A percentile compares a stretch with the other conserved stretches of the same genome.
Evolutionary conservation across 345 rosid genomes (phyloP).

Genomic region (Cardamine resedifolia): DNA sequence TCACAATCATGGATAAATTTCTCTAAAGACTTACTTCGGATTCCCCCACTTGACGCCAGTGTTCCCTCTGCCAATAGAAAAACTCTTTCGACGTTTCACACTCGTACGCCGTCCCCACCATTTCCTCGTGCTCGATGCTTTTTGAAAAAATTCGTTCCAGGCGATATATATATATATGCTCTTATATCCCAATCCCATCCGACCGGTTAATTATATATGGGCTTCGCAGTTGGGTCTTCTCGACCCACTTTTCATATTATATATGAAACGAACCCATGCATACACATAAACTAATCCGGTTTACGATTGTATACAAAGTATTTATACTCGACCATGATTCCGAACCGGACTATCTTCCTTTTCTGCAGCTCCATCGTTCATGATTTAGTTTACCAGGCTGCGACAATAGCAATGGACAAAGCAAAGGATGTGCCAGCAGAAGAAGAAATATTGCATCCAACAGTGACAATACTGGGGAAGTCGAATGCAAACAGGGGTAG

Average conservation of each 20-base stretch:
- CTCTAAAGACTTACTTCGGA: background rate
- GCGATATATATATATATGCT: too few species aligned
- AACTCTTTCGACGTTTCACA: background rate
- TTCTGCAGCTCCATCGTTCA: slow-evolving; percentile 96
- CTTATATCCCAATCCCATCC: too few species aligned
- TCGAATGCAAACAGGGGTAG: slow-evolving; percentile 52
- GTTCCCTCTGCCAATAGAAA: background rate
- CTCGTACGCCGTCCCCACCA: background rate
- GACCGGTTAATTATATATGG: too few species aligned
- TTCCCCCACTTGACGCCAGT: background rate
- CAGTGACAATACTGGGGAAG: slow-evolving; percentile 71
- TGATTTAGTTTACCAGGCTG: slow-evolving; percentile 82
- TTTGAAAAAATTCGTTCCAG: too few species aligned
- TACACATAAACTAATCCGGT: too few species aligned
- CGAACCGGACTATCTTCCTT: too few species aligned
- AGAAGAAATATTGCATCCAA: slow-evolving; percentile 62
- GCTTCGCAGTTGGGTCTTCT: too few species aligned
- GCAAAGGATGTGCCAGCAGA: slow-evolving; percentile 51
- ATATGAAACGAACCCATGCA: too few species aligned
- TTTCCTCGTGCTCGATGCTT: too few species aligned
- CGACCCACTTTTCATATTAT: too few species aligned
- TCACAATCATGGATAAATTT: background rate
- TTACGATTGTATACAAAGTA: too few species aligned
- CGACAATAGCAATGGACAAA: slow-evolving; percentile 72
- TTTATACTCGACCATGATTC: too few species aligned